Base-by-base conservation (phyloP, 768 basidiomycete genomes). In the Tulasnella sp. region DNA sequence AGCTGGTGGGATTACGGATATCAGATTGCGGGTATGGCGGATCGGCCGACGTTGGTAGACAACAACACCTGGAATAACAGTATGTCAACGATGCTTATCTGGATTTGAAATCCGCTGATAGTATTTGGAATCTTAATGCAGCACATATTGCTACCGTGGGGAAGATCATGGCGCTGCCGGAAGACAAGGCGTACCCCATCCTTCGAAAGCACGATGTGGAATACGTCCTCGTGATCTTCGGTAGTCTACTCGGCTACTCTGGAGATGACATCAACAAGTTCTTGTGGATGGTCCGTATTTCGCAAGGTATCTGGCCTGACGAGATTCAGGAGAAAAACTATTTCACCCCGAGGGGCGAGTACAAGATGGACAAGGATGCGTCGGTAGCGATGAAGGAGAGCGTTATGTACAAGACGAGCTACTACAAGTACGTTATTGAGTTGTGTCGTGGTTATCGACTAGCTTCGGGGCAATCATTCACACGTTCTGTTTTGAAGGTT, bases 1-100 rank as follows among this genome's bases (percentile, higher is more conserved):
- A 90, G 87, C 62, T 99, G 96, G 96, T 98, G 96, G 96, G 96
- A 98, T 73, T 99, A 98, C 65, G 96, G 94, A 27, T 98, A 99
- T 70, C 94, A 98, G 72, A 97, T 98, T 67, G 96, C 96, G 42
- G 96, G 96, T 42, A 96, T 98, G 89, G 93, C 96, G 22, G 92
- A 98, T 73, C 76, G 94, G 46, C 84, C 92, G 12, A 98, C 94
- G 1, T 73, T 98, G 64, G 94, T 98, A 19, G 94, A 99, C 72
- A 98, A 99, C 74, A 97, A 98, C 69, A 99, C 96, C 0, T 98
- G 96, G 96, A 98, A 99, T 72, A 98, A 98, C 73, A 99, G 92
- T 88, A 67, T 67, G 88, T 78, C 2, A 51, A 17, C 62, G n/a
- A 22, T 29, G 44, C 24, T 4, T 54, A 4, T 17, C 56, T 46